A percentile compares a stretch with the other conserved stretches of the same genome.
Evolutionary conservation across 306 rosid genomes (phyloP).

Genomic region (Styphnolobium japonicum): DNA sequence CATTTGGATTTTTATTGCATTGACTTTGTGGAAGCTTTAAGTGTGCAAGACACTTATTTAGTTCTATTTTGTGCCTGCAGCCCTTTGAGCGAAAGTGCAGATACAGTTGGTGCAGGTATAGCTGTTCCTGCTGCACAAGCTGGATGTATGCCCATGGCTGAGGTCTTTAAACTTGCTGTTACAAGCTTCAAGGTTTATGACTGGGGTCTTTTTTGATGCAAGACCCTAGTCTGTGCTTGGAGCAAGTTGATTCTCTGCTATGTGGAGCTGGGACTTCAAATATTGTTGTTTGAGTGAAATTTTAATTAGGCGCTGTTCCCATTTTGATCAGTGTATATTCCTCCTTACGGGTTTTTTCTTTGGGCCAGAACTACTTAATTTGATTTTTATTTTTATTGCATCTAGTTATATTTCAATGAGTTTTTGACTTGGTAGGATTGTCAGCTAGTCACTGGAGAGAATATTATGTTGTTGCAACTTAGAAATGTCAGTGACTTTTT

Average conservation of each 20-base stretch:
- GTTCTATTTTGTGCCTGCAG: conserved; percentile 45
- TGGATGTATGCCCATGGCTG: conserved; percentile 71
- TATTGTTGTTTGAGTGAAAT: neutral
- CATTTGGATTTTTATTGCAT: neutral
- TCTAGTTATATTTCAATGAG: neutral
- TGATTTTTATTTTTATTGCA: neutral
- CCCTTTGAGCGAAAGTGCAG: conserved; percentile 83
- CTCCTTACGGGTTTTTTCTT: neutral
- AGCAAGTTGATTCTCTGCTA: neutral
- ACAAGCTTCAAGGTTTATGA: conserved; percentile 72
- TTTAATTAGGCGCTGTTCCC: conserved; percentile 7
- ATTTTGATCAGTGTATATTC: conserved; percentile 10
- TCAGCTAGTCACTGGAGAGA: conserved; percentile 9
- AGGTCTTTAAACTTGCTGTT: conserved; percentile 65
- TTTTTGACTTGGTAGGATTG: neutral
- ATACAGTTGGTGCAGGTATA: conserved; percentile 62
- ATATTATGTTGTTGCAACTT: neutral
- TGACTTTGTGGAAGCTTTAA: neutral
- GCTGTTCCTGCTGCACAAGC: conserved; percentile 70
- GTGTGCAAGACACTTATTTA: neutral
- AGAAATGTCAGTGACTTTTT: conserved; percentile 15
- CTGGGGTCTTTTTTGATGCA: conserved; percentile 64
- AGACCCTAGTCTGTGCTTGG: conserved; percentile 16
- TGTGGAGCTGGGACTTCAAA: neutral
- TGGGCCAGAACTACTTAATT: neutral